phyloP scores from a whole-genome alignment of 805 yeast species.

The Yamadazyma scolyti region DNA sequence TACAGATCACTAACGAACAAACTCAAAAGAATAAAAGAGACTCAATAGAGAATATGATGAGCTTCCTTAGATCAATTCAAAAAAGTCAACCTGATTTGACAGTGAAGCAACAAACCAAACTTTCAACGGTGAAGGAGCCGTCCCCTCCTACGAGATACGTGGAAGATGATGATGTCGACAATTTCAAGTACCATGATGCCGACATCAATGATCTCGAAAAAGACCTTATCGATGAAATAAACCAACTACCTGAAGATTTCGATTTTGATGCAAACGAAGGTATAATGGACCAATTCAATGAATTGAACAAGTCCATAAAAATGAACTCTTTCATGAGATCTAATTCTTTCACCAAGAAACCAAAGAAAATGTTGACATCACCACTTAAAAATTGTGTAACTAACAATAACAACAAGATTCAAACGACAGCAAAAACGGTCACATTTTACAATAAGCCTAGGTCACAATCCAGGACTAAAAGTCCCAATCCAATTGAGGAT shows the following conservation, averaged over 20 bases:
- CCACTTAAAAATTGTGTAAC: no score
- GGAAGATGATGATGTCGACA: conserved; percentile 4
- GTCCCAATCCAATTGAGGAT: conserved; percentile 3
- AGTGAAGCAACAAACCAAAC: background rate
- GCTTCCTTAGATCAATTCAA: conserved; percentile 12
- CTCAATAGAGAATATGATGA: conserved; percentile 24
- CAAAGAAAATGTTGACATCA: conserved; percentile 23
- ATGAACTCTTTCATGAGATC: conserved; percentile 24
- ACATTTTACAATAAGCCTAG: conserved; percentile 27
- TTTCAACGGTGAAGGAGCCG: background rate
- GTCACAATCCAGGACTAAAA: background rate
- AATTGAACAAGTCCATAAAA: conserved; percentile 6
- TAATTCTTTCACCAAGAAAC: conserved; percentile 37
- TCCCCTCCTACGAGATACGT: background rate
- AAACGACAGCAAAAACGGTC: conserved; percentile 37
- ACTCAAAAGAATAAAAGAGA: conserved; percentile 11
- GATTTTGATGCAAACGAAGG: conserved; percentile 25
- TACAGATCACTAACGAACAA: conserved; percentile 9
- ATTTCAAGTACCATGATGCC: conserved; percentile 7
- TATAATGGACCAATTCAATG: conserved; percentile 15
- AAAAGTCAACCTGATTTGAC: conserved; percentile 1
- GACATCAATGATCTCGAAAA: conserved; percentile 17
- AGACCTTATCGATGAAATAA: conserved; percentile 33
- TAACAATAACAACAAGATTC: conserved; percentile 26
- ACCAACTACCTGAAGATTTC: conserved; percentile 34